phyloP scores from a whole-genome alignment of 1,284 basidiomycete species.

The Malassezia restricta region DNA sequence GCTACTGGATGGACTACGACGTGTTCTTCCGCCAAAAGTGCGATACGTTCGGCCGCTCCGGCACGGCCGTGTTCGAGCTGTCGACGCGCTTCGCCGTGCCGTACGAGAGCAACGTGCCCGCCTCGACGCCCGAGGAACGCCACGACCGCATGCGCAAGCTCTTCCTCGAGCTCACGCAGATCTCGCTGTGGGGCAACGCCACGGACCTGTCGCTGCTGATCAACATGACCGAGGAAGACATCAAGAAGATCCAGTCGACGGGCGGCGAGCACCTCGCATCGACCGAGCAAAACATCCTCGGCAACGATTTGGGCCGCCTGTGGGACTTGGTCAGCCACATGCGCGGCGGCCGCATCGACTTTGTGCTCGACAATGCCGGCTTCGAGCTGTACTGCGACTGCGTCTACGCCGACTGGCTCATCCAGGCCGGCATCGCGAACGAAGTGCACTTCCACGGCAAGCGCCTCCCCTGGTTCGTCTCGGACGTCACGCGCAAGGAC shows the following conservation, averaged over 20 bases:
- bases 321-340: conserved; percentile 66
- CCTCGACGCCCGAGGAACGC: conserved; percentile 54
- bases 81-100: conserved; percentile 83
- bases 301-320: conserved; percentile 65
- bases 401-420: conserved; percentile 74
- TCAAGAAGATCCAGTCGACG: conserved; percentile 91
- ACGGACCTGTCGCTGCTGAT: conserved; percentile 90
- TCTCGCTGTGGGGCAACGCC: conserved; percentile 23
- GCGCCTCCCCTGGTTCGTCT: conserved; percentile 48
- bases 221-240: conserved; percentile 98
- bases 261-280: conserved; percentile 88
- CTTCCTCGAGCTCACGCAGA: conserved; percentile 84
- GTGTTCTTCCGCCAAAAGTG: conserved; percentile 54
- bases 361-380: conserved; percentile 65
- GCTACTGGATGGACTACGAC: conserved; percentile 66
- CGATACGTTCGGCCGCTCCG: conserved; percentile 87
- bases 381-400: conserved; percentile 95
- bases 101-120: conserved; percentile 52
- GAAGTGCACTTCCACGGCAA: conserved; percentile 83
- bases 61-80: conserved; percentile 85
- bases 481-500: conserved; percentile 91
- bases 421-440: conserved; percentile 75
- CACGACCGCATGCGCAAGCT: conserved; percentile 69
- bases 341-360: conserved; percentile 48
- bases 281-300: conserved; percentile 88